Percentiles rank a stretch among this genome's conserved stretches.
phyloP scores from a whole-genome alignment of 1,284 basidiomycete species.

The Cutaneotrichosporon sp. region DNA sequence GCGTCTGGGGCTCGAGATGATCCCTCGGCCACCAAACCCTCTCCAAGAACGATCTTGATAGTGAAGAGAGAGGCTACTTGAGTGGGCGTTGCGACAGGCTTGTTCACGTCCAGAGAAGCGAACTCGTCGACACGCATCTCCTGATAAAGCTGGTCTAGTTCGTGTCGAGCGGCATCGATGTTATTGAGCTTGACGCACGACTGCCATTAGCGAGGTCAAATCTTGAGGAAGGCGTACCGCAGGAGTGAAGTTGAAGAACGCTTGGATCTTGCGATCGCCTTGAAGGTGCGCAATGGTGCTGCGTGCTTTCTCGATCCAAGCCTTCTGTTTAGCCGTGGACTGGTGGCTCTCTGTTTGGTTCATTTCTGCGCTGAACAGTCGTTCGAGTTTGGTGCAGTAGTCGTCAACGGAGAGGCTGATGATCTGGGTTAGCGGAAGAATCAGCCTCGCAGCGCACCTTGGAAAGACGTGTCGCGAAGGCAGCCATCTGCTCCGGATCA shows the following conservation, averaged over 20 bases:
- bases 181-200: constrained; percentile 98
- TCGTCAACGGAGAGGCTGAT: constrained; percentile 88
- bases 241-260: constrained; percentile 81
- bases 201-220: constrained; percentile 45
- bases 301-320: constrained; percentile 92
- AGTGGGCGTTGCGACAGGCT: constrained; percentile 65
- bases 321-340: constrained; percentile 65
- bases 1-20: constrained; percentile 66
- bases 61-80: constrained; percentile 78
- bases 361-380: constrained; percentile 91
- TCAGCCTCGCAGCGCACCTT: constrained; percentile 60
- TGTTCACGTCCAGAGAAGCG: constrained; percentile 59
- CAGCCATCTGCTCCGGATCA: constrained; percentile 81
- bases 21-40: constrained; percentile 72
- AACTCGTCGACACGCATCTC: constrained; percentile 89
- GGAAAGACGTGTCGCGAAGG: constrained; percentile 82
- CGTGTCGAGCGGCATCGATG: constrained; percentile 82
- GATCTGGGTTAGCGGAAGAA: constrained; percentile 59
- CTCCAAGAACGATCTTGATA: constrained; percentile 88
- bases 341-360: constrained; percentile 34
- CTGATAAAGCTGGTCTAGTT: constrained; percentile 90
- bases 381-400: constrained; percentile 84
- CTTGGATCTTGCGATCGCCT: constrained; percentile 72
- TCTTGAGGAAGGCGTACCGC: constrained; percentile 50
- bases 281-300: constrained; percentile 65